Evolutionary conservation across 75 land plant genomes (phyloP).

Genomic region (Cunninghamia lanceolata): DNA sequence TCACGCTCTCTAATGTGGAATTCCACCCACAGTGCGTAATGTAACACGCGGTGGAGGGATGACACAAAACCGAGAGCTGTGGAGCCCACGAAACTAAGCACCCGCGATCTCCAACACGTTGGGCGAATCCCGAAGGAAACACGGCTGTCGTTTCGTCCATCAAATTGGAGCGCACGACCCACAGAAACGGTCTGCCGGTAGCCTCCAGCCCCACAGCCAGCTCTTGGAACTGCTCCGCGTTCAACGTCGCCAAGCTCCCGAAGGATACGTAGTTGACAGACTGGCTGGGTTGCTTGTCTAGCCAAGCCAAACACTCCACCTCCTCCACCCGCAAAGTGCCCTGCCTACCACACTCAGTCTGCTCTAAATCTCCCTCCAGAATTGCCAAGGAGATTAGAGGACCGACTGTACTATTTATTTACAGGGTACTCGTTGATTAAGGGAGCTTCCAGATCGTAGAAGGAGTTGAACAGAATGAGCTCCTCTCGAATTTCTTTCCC

Average conservation of each 20-base stretch:
- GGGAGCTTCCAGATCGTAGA: not conserved
- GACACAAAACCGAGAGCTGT: slow-evolving; percentile 41
- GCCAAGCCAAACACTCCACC: slow-evolving; percentile 25
- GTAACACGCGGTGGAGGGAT: slow-evolving; percentile 44
- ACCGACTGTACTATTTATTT: not conserved
- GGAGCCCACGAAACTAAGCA: slow-evolving; percentile 64
- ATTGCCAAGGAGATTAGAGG: not conserved
- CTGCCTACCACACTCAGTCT: not conserved
- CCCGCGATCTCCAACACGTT: slow-evolving; percentile 28
- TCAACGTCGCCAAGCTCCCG: slow-evolving; percentile 27
- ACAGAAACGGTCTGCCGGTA: slow-evolving; percentile 21
- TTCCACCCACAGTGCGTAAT: slow-evolving; percentile 64
- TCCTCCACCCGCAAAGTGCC: not conserved
- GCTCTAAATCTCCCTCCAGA: not conserved
- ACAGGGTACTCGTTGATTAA: not conserved
- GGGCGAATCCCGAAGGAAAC: slow-evolving; percentile 28
- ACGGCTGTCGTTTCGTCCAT: slow-evolving; percentile 11
- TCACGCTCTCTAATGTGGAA: slow-evolving; percentile 31
- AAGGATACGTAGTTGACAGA: slow-evolving; percentile 38
- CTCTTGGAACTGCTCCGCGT: slow-evolving; percentile 20
- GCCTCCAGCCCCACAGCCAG: slow-evolving; percentile 20
- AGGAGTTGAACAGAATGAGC: not conserved
- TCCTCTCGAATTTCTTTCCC: not conserved
- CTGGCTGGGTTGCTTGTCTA: slow-evolving; percentile 16
- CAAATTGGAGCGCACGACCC: slow-evolving; percentile 25